Base-by-base conservation (phyloP, 2,329 filamentous ascomycete species). In the Colletotrichum eleusines region DNA sequence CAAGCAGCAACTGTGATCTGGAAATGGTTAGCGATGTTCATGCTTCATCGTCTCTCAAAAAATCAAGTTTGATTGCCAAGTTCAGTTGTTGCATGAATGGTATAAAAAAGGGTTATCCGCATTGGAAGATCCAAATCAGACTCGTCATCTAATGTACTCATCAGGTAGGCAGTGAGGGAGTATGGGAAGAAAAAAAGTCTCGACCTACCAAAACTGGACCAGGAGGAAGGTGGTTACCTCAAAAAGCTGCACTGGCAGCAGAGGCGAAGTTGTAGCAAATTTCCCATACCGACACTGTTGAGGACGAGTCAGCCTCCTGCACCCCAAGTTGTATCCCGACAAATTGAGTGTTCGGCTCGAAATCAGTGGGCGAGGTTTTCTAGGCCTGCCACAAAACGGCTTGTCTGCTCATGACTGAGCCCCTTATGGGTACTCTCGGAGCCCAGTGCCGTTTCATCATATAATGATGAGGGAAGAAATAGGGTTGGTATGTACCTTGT, bases 351-450 rank as follows among this genome's bases (percentile, higher is more conserved):
- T 63, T 54, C 44, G 58, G 58, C n/a, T 68, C 64, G 58, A 46
- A 46, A 84, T 97, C 94, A 97, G 94, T 95, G 93, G 94, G 93
- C 94, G 90, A 97, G 94, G 95, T 97, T 97, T 97, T 97, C 94
- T 97, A 97, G 94, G 94, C 94, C 94, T 97, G 94, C 93, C 94
- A 84, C 94, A 93, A 93, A 88, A 84, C 93, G 94, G 94, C 89
- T 92, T 89, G 90, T 94, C 93, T 72, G 86, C 94, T 94, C 94
- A 90, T 90, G 85, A 82, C 81, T 78, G 77, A 81, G 72, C 54
- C 74, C 72, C 69, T 67, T 79, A 82, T 80, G 79, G 82, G 81
- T 79, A 75, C 81, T 81, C 86, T 97, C 94, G 92, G 94, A 95
- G 94, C 94, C 94, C 94, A 97, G 94, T 97, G 94, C 94, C 93